These are phyloP conservation scores for Stropharia rugosoannulata DNA, from an alignment of 768 basidiomycete genomes.

Conservation along the genomic window DNA sequence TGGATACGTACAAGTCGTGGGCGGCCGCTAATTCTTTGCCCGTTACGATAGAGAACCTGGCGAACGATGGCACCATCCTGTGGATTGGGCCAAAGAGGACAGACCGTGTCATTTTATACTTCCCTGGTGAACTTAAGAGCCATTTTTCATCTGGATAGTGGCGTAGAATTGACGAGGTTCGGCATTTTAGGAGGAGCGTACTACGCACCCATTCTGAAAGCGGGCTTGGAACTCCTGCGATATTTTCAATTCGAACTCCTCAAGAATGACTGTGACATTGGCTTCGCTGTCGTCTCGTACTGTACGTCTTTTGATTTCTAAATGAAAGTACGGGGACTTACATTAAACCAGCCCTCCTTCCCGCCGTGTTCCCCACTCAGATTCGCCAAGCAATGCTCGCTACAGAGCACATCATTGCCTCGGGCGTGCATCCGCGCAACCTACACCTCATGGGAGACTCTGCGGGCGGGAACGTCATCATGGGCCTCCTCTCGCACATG, in stretches of 20 bases:
- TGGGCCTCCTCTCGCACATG: constrained; percentile 27
- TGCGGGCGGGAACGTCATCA: constrained; percentile 30
- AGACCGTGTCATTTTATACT: constrained; percentile 23
- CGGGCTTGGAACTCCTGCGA: constrained; percentile 8
- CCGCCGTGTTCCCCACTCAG: constrained; percentile 27
- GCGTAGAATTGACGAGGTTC: not conserved
- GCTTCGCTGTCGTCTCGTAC: constrained; percentile 8
- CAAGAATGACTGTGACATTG: constrained; percentile 2
- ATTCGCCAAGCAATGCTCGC: constrained; percentile 24
- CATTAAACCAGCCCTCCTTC: constrained; percentile 23
- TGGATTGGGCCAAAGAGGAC: constrained; percentile 28
- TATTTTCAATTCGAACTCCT: constrained; percentile 10
- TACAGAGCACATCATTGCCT: constrained; percentile 25
- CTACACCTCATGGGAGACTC: constrained; percentile 32
- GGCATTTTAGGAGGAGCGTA: constrained; percentile 13
- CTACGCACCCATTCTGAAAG: constrained; percentile 1
- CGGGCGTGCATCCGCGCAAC: constrained; percentile 24
- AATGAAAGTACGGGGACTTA: not conserved
- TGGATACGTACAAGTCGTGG: constrained; percentile 17
- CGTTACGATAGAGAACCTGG: constrained; percentile 19
- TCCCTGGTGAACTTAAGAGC: constrained; percentile 19
- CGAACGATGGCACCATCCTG: constrained; percentile 18
- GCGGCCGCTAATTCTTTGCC: constrained; percentile 9
- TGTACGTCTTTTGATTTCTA: not conserved
- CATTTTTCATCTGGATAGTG: not conserved